Percentiles rank a stretch among this genome's conserved stretches.
Evolutionary conservation across 495 filamentous ascomycete genomes (phyloP).

Genomic region (Trichoderma orchidacearum): DNA sequence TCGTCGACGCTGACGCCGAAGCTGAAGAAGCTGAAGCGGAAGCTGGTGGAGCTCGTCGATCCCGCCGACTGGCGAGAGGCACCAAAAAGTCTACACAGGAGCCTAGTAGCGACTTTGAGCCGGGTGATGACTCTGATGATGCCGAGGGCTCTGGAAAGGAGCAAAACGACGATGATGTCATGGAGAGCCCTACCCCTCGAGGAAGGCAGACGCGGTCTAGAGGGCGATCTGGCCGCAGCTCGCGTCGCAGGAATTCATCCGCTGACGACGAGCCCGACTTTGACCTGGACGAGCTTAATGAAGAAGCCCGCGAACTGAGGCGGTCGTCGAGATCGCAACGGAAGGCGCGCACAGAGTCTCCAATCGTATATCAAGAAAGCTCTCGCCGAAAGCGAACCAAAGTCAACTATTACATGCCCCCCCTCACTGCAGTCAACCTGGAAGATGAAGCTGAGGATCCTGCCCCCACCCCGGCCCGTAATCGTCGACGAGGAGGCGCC

Average conservation of each 20-base stretch:
- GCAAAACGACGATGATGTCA: constrained; percentile 24
- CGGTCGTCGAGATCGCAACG: constrained; percentile 31
- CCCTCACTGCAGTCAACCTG: constrained; percentile 53
- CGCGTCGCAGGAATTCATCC: constrained; percentile 17
- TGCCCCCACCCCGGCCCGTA: constrained; percentile 54
- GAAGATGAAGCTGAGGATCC: constrained; percentile 52
- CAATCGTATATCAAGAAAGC: constrained; percentile 39
- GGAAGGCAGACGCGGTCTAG: constrained; percentile 23
- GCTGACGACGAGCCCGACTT: constrained; percentile 57
- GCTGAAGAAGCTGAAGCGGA: constrained; percentile 12
- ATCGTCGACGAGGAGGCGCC: constrained; percentile 38
- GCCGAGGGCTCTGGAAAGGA: constrained; percentile 25
- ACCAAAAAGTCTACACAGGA: constrained; percentile 37
- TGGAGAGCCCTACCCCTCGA: constrained; percentile 24
- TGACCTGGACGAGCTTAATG: constrained; percentile 62
- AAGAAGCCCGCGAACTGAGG: constrained; percentile 60
- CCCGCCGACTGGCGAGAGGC: constrained; percentile 29
- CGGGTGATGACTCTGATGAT: constrained; percentile 47
- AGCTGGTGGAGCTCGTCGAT: constrained; percentile 13
- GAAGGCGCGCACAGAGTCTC: constrained; percentile 37
- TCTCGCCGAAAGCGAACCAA: constrained; percentile 12
- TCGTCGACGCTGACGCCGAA: constrained; percentile 18
- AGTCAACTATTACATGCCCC: constrained; percentile 45
- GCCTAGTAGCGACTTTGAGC: constrained; percentile 82
- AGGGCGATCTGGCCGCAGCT: constrained; percentile 21